These are phyloP conservation scores for Euphorbia pulcherrima DNA, from an alignment of 345 rosid genomes.

Conservation along the genomic window DNA sequence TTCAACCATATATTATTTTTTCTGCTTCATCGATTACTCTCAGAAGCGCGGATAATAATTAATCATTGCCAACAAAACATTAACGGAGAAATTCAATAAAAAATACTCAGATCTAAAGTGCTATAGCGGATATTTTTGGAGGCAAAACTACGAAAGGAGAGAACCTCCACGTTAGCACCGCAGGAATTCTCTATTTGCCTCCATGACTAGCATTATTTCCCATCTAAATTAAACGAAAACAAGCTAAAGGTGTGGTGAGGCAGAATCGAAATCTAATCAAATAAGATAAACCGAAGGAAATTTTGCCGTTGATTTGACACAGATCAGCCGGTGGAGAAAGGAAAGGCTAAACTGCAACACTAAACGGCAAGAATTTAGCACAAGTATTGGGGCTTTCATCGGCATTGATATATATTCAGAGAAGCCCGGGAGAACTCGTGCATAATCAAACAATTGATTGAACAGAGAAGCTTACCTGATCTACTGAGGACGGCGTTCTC, in stretches of 20 bases:
- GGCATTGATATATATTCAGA: background rate
- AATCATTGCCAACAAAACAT: conserved; percentile 44
- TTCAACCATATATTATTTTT: conserved; percentile 50
- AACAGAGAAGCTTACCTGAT: too few species aligned
- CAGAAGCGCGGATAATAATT: conserved; percentile 75
- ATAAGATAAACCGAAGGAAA: background rate
- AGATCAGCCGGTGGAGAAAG: conserved; percentile 12
- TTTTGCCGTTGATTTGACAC: conserved; percentile 43
- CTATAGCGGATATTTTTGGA: conserved; percentile 41
- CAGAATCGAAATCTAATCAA: background rate
- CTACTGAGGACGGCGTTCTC: too few species aligned
- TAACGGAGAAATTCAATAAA: too few species aligned
- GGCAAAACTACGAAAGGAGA: conserved; percentile 29
- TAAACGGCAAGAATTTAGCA: conserved; percentile 8
- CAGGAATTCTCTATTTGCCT: conserved; percentile 35
- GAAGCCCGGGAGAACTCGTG: conserved; percentile 28
- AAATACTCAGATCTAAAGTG: too few species aligned
- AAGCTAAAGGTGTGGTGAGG: conserved; percentile 57
- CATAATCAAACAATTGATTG: too few species aligned
- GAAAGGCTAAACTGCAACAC: conserved; percentile 25
- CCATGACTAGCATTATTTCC: conserved; percentile 51
- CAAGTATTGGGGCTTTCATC: conserved; percentile 19
- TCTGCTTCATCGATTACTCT: conserved; percentile 55
- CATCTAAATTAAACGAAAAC: conserved; percentile 24
- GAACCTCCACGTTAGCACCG: conserved; percentile 52